Percentiles rank a stretch among this genome's conserved stretches.
phyloP scores from a whole-genome alignment of 805 yeast species.

The Henningerozyma blattae region DNA sequence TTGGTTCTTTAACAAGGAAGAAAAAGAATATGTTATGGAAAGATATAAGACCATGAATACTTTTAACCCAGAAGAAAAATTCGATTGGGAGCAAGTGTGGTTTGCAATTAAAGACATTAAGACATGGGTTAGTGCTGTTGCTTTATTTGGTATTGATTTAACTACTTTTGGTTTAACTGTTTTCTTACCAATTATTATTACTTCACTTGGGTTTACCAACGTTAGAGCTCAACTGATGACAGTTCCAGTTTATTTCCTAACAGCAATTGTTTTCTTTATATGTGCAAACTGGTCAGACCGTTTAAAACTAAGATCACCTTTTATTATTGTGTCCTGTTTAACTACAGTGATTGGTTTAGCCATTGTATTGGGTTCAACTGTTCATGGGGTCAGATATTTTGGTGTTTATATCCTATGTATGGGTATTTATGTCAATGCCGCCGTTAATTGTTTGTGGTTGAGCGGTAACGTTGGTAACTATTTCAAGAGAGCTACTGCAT shows the following conservation, averaged over 20 bases:
- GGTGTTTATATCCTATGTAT: constrained; percentile 29
- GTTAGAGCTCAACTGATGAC: constrained; percentile 70
- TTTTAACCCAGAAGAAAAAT: constrained; percentile 26
- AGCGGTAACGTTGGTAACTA: constrained; percentile 30
- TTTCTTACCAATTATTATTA: constrained; percentile 27
- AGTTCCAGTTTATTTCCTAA: constrained; percentile 74
- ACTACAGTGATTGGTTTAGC: constrained; percentile 25
- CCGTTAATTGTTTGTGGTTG: constrained; percentile 28
- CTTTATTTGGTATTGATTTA: constrained; percentile 28
- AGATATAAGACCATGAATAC: constrained; percentile 27
- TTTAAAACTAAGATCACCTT: constrained; percentile 32
- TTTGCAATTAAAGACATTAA: constrained; percentile 21
- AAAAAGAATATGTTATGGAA: constrained; percentile 25
- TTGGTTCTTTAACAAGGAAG: constrained; percentile 31
- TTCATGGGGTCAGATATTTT: constrained; percentile 27
- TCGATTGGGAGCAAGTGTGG: constrained; percentile 26
- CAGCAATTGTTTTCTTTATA: constrained; percentile 55
- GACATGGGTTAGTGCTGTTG: constrained; percentile 22
- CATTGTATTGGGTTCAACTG: constrained; percentile 22
- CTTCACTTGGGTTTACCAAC: constrained; percentile 38
- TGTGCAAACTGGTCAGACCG: constrained; percentile 55
- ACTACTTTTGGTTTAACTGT: constrained; percentile 33
- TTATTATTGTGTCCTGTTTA: constrained; percentile 24
- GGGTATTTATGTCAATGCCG: constrained; percentile 30
- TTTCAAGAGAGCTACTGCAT: constrained; percentile 29